Base-by-base conservation (phyloP, 768 basidiomycete genomes). In the Favolaschia claudopus region DNA sequence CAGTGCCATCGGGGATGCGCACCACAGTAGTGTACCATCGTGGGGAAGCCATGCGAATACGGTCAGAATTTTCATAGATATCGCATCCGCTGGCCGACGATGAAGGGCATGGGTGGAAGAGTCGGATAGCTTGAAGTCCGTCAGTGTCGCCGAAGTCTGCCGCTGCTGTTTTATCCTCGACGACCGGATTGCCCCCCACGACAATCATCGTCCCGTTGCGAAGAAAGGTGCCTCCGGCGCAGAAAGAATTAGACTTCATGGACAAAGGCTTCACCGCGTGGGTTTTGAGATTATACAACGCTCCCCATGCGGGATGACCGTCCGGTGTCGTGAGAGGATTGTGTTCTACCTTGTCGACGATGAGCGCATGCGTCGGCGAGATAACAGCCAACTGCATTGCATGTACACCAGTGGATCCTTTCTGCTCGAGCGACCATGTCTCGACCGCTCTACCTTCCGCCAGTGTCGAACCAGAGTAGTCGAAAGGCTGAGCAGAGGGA, bases 261-360 rank as follows among this genome's bases (percentile, higher is more conserved):
- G 76, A 67, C 27, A 94, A 77, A 55, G 89, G 86, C 38, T 72
- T 84, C 61, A 89, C 75, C 5, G 79, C 78, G 65, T 90, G 83
- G 12, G 86, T 87, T 27, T 82, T 67, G 39, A 94, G 76, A 69
- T 92, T 85, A 71, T 88, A 93, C 19, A 94, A 71, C 8, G 88
- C 88, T 0, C 80, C 89, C 92, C 92, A 94, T 13, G 92, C 91
- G 15, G 92, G 91, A 67, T 92, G 92, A 0, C 88, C 88, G 60
- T 83, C 73, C 68, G n/a, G n/a, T n/a, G 92, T 77, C 1, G 84
- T 83, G 46, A 92, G 74, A 29, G 91, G 92, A 67, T 94, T 93
- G 72, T 93, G 91, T 69, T 92, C 91, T 24, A 92, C 91, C 72
- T 93, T 93, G 81, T 94, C 92, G 34, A 94, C 70, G 45, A 94